phyloP scores from a whole-genome alignment of 768 basidiomycete species.

The Glaciozyma antarctica region DNA sequence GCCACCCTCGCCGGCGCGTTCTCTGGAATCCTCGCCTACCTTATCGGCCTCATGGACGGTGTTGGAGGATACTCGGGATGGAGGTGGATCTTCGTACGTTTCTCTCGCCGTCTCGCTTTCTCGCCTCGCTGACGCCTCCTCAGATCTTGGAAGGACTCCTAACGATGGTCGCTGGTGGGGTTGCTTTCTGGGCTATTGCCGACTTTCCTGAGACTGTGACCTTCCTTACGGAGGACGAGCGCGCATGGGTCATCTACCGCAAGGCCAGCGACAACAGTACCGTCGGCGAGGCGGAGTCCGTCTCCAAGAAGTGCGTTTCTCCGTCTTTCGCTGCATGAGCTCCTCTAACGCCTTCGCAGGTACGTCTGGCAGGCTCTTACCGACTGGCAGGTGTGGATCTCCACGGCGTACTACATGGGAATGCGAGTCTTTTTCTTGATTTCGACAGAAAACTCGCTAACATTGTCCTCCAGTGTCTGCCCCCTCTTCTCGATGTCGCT shows the following conservation, averaged over 20 bases:
- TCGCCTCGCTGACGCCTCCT: slow-evolving; percentile 14
- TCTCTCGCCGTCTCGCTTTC: background rate
- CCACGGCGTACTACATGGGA: slow-evolving; percentile 10
- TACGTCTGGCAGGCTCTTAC: slow-evolving; percentile 24
- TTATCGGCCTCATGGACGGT: slow-evolving; percentile 30
- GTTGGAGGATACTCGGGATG: slow-evolving; percentile 29
- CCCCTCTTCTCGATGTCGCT: slow-evolving; percentile 19
- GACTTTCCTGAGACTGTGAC: slow-evolving; percentile 1
- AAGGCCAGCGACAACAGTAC: slow-evolving; percentile 24
- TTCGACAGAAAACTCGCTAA: too few relatives aligned
- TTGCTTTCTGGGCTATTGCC: slow-evolving; percentile 15
- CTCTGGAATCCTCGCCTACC: slow-evolving; percentile 31
- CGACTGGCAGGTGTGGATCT: slow-evolving; percentile 30
- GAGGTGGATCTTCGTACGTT: background rate
- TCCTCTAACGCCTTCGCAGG: background rate
- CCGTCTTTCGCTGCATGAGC: background rate
- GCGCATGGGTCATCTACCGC: background rate
- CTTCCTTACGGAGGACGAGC: too few relatives aligned
- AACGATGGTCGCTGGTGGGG: slow-evolving; percentile 27
- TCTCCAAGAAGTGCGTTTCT: slow-evolving; percentile 12
- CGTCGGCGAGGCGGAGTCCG: slow-evolving; percentile 27
- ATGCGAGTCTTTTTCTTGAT: too few relatives aligned
- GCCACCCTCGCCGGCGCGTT: slow-evolving; percentile 28
- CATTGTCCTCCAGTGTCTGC: too few relatives aligned
- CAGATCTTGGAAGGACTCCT: slow-evolving; percentile 24